phyloP scores from a whole-genome alignment of 306 rosid genomes.

The Quercus glauca region DNA sequence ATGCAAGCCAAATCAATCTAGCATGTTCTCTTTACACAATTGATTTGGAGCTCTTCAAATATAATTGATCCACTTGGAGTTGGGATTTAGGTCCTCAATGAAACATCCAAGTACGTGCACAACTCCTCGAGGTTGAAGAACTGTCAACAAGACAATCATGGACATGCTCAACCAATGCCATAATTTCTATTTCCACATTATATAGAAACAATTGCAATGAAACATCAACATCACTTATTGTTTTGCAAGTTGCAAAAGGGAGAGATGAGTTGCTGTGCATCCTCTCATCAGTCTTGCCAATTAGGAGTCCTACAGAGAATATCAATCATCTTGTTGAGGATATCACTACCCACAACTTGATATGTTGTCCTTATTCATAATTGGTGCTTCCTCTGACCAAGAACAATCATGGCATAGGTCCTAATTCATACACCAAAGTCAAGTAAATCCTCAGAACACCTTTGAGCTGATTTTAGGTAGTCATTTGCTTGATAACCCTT shows the following conservation, averaged over 20 bases:
- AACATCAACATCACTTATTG: neutral
- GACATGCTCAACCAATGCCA: neutral
- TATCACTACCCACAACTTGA: neutral
- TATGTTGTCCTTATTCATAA: neutral
- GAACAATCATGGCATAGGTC: neutral
- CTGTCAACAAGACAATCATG: neutral
- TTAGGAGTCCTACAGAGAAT: neutral
- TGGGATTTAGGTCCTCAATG: no score
- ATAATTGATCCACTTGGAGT: neutral
- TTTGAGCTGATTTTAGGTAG: constrained; percentile 30
- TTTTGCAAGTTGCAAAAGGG: neutral
- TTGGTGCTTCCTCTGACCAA: neutral
- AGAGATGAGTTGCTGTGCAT: neutral
- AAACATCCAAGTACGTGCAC: neutral
- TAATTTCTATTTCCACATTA: neutral
- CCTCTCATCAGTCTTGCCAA: neutral
- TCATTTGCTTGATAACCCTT: constrained; percentile 49
- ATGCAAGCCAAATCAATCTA: neutral
- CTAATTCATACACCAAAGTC: constrained; percentile 13
- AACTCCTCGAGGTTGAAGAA: neutral
- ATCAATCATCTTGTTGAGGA: constrained; percentile 2
- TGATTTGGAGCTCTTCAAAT: neutral
- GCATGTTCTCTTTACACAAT: neutral
- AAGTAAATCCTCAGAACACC: constrained; percentile 27
- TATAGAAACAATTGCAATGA: neutral